phyloP scores from a whole-genome alignment of 305 asterid species.

The Fraxinus sp. region DNA sequence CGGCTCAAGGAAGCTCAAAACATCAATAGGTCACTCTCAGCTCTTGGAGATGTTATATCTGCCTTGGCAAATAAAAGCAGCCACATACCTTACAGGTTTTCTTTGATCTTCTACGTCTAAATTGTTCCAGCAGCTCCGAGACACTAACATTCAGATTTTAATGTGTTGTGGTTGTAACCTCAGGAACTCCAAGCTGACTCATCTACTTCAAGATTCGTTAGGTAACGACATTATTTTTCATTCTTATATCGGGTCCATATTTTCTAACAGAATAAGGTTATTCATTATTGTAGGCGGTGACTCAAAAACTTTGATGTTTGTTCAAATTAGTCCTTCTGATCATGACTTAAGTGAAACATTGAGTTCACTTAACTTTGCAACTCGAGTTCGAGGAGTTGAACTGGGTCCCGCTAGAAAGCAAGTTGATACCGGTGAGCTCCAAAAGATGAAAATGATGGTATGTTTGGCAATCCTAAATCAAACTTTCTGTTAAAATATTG shows the following conservation, averaged over 20 bases:
- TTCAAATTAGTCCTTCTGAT: constrained; percentile 95
- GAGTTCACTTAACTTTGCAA: constrained; percentile 88
- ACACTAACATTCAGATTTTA: constrained; percentile 16
- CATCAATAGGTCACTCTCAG: constrained; percentile 92
- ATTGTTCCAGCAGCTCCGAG: background rate
- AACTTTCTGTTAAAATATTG: background rate
- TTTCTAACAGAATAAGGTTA: constrained; percentile 5
- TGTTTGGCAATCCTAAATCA: constrained; percentile 22
- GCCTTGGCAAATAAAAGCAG: constrained; percentile 94
- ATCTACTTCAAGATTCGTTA: constrained; percentile 86
- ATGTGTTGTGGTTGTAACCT: constrained; percentile 15
- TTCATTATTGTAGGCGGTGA: constrained; percentile 67
- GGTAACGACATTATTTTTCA: constrained; percentile 38
- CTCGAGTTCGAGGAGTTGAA: constrained; percentile 91
- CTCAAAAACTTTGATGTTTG: constrained; percentile 94
- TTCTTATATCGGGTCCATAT: constrained; percentile 8
- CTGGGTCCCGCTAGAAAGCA: constrained; percentile 83
- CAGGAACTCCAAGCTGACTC: constrained; percentile 92
- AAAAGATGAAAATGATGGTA: constrained; percentile 76
- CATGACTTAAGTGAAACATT: constrained; percentile 80
- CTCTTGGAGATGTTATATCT: constrained; percentile 93
- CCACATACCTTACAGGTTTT: constrained; percentile 91
- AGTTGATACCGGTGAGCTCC: constrained; percentile 75
- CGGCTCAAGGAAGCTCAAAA: constrained; percentile 99
- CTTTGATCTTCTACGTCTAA: constrained; percentile 4